phyloP scores from a whole-genome alignment of 2,329 filamentous ascomycete species.

The Claviceps lovelessii region DNA sequence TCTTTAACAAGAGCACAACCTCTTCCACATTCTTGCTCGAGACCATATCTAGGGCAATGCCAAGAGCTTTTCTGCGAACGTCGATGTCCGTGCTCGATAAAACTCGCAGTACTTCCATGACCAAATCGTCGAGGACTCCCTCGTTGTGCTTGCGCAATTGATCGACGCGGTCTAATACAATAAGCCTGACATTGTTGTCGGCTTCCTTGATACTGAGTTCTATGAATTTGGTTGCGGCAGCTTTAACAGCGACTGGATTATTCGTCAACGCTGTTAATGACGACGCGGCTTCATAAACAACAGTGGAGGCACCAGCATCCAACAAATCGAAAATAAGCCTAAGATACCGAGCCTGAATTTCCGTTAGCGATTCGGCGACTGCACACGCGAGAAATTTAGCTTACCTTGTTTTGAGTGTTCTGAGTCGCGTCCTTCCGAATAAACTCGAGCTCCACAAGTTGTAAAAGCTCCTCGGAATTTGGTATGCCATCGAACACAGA shows the following conservation, averaged over 20 bases:
- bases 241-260: conserved; percentile 96
- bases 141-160: conserved; percentile 77
- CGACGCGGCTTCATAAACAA: conserved; percentile 93
- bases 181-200: conserved; percentile 98
- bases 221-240: conserved; percentile 88
- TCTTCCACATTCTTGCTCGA: conserved; percentile 98
- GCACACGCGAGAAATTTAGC: conserved; percentile 14
- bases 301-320: conserved; percentile 83
- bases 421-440: conserved; percentile 94
- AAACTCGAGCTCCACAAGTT: conserved; percentile 90
- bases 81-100: conserved; percentile 92
- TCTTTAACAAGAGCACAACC: conserved; percentile 89
- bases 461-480: conserved; percentile 85
- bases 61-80: conserved; percentile 79
- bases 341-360: conserved; percentile 62
- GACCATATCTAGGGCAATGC: conserved; percentile 91
- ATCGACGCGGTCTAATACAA: conserved; percentile 88
- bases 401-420: conserved; percentile 84
- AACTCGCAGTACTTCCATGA: conserved; percentile 93
- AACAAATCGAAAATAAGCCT: conserved; percentile 92
- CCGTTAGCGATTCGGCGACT: conserved; percentile 9
- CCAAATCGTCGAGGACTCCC: conserved; percentile 80
- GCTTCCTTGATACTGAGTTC: conserved; percentile 94
- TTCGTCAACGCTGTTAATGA: conserved; percentile 85
- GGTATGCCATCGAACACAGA: conserved; percentile 84